These are phyloP conservation scores for Lantana camara DNA, from an alignment of 257 asterid genomes.

Conservation along the genomic window DNA sequence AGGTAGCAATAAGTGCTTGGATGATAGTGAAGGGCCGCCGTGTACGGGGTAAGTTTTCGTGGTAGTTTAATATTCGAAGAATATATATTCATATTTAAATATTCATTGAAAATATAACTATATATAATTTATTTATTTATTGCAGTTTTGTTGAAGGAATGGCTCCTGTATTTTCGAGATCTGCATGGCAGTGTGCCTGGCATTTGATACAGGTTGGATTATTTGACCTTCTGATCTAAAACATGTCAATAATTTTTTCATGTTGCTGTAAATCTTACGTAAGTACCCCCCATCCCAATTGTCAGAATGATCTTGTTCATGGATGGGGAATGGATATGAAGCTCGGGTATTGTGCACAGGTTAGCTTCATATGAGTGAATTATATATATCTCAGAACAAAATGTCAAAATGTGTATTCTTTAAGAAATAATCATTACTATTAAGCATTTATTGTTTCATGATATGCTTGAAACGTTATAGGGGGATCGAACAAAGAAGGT, in stretches of 20 bases:
- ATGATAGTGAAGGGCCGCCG: constrained; percentile 89
- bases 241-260: neutral
- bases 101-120: neutral
- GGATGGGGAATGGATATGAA: constrained; percentile 99
- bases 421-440: neutral
- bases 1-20: constrained; percentile 84
- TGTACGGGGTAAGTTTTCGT: constrained; percentile 74
- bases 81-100: neutral
- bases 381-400: too few species aligned
- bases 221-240: neutral
- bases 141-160: constrained; percentile 98
- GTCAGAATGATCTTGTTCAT: constrained; percentile 98
- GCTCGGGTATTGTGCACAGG: constrained; percentile 99
- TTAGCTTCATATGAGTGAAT: too few species aligned
- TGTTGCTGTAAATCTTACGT: constrained; percentile 5
- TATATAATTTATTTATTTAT: constrained; percentile 10
- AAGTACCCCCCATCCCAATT: constrained; percentile 13
- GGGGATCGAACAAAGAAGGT: constrained; percentile 90
- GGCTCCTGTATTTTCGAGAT: constrained; percentile 98
- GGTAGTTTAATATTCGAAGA: neutral
- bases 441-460: neutral
- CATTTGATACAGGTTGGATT: constrained; percentile 82
- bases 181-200: constrained; percentile 99
- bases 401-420: neutral
- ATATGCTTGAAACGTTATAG: constrained; percentile 36